phyloP scores from a whole-genome alignment of 2,329 filamentous ascomycete genomes.

The Neobulgaria alba region DNA sequence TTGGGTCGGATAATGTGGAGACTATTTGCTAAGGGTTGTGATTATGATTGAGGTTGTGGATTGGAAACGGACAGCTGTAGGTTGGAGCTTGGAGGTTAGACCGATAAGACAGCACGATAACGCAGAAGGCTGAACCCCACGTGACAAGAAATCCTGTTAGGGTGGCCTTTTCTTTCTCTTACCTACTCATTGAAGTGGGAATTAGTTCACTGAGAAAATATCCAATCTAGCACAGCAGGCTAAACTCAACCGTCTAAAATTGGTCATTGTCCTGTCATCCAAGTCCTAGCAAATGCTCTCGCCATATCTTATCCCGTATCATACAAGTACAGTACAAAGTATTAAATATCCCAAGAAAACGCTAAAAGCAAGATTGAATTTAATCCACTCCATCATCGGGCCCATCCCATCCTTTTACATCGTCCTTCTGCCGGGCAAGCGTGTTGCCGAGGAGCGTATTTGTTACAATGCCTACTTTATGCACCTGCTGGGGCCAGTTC shows the following conservation, averaged over 20 bases:
- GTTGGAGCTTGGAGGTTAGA: background rate
- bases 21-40: too few species aligned
- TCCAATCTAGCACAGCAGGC: background rate
- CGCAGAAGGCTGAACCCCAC: too few species aligned
- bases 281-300: background rate
- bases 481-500: slow-evolving; percentile 25
- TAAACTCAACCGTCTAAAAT: background rate
- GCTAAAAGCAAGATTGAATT: too few species aligned
- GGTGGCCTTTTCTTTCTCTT: too few species aligned
- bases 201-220: background rate
- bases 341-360: background rate
- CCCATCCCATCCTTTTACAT: slow-evolving; percentile 21
- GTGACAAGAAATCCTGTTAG: too few species aligned
- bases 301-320: background rate
- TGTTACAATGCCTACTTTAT: slow-evolving; percentile 24
- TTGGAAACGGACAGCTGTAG: slow-evolving; percentile 1
- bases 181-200: too few species aligned
- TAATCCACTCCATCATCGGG: slow-evolving; percentile 25
- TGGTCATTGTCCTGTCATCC: too few species aligned
- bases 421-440: slow-evolving; percentile 24
- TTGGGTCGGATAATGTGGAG: too few species aligned
- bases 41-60: too few species aligned
- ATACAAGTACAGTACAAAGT: background rate
- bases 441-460: slow-evolving; percentile 28
- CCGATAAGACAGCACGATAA: too few species aligned